Evolutionary conservation across 768 basidiomycete species (phyloP).

Genomic region (Phlegmacium glaucopus): DNA sequence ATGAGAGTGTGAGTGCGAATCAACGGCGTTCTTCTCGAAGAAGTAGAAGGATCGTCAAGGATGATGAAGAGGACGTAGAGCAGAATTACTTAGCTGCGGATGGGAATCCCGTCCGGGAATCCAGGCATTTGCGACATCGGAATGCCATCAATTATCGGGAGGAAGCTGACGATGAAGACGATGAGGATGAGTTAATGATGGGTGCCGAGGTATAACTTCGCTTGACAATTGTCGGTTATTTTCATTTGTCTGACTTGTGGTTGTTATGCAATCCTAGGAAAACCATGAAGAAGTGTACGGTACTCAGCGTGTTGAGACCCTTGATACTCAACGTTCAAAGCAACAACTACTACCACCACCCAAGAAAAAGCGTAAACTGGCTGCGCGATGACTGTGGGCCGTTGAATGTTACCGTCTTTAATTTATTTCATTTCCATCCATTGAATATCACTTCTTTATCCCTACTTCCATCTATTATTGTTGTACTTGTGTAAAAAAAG

Average conservation of each 20-base stretch:
- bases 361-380: constrained; percentile 33
- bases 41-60: constrained; percentile 3
- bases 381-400: constrained; percentile 13
- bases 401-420: background rate
- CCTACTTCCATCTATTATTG: background rate
- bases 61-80: constrained; percentile 14
- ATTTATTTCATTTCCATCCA: background rate
- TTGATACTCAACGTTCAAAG: constrained; percentile 8
- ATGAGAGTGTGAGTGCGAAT: background rate
- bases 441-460: background rate
- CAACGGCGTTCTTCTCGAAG: background rate
- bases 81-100: constrained; percentile 17
- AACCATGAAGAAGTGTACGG: constrained; percentile 36
- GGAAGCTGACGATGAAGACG: constrained; percentile 26
- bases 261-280: constrained; percentile 29
- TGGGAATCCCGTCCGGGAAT: constrained; percentile 10
- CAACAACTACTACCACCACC: constrained; percentile 20
- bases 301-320: constrained; percentile 15
- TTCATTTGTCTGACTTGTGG: background rate
- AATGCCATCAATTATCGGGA: constrained; percentile 20
- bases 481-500: background rate
- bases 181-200: constrained; percentile 58
- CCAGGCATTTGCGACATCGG: constrained; percentile 10
- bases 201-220: constrained; percentile 49
- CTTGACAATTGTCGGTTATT: background rate